These are phyloP conservation scores for Phoma herbarum DNA, from an alignment of 2,329 filamentous ascomycete genomes.

Conservation along the genomic window DNA sequence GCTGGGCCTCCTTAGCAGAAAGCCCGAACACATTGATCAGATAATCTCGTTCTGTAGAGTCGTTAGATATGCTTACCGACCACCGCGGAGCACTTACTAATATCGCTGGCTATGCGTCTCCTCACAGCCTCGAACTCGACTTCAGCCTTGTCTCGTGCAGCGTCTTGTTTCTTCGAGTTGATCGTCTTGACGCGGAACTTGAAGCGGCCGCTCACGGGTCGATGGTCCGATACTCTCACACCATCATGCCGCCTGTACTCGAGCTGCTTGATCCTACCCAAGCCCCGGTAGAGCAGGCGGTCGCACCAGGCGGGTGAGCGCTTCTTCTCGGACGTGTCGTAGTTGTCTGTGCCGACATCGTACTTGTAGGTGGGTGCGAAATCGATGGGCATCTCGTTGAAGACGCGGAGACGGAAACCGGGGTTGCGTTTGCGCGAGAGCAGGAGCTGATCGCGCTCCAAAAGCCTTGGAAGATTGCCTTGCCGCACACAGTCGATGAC, in stretches of 20 bases:
- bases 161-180: conserved; percentile 69
- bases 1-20: conserved; percentile 61
- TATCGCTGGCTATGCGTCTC: conserved; percentile 71
- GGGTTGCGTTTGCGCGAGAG: conserved; percentile 90
- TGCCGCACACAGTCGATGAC: conserved; percentile 86
- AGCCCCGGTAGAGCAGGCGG: conserved; percentile 83
- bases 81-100: conserved; percentile 68
- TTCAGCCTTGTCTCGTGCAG: conserved; percentile 76
- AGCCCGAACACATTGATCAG: conserved; percentile 70
- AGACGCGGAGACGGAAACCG: conserved; percentile 85
- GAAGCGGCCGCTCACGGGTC: conserved; percentile 88
- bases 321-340: conserved; percentile 94
- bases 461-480: conserved; percentile 82
- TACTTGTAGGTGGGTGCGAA: conserved; percentile 99
- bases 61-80: not conserved
- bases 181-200: conserved; percentile 86
- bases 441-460: conserved; percentile 92
- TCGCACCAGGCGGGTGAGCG: conserved; percentile 97
- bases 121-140: conserved; percentile 77
- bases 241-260: conserved; percentile 86
- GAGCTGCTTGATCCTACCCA: conserved; percentile 82
- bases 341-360: conserved; percentile 92
- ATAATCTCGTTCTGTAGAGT: conserved; percentile 62
- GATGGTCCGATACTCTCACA: conserved; percentile 87
- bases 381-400: conserved; percentile 87